Evolutionary conservation across 169 alveolate species (phyloP), one percentile per base, ranked within the genome.

Genomic region (Plasmodium gonderi): DNA sequence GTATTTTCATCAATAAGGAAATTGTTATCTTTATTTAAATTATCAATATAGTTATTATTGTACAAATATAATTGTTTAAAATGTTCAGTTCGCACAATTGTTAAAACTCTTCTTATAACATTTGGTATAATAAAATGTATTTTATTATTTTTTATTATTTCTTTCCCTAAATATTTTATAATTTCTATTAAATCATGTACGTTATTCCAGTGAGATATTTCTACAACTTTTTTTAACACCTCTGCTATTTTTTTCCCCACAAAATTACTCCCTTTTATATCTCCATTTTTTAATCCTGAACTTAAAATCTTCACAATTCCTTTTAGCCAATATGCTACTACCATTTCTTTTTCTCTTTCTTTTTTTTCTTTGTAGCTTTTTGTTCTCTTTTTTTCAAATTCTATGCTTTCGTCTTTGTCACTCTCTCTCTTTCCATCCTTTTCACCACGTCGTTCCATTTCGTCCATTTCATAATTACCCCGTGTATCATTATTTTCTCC

Each of bases 171-270:
- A 85, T 74, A 85, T 85, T 85, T 85, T 42, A 85, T 85, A 20
- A 85, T 85, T 54, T 75, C 92, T 65, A 85, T 85, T 77, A 85
- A 85, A 74, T 85, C 92, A 65, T 74, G 64, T 38, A 85, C 92
- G 45, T 75, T 85, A 8, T 85, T 60, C 92, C 92, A 85, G 23
- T 85, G 85, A 7, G 75, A 85, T 74, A 85, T 74, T 33, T 85
- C 92, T 8, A 85, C 92, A 11, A 85, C 87, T 49, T 85, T 85
- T 69, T 85, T 74, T 51, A 85, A 26, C 3, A 85, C 92, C 29
- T 85, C 92, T 3, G 87, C 92, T 45, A 85, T 85, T 51, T 85
- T 85, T 85, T 72, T 85, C 0, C 92, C 92, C 44, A 85, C 44
- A 1, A 75, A 74, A 85, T 85, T 74, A 54, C 92, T 85, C 29